These are phyloP conservation scores for Rugonectria rugulosa DNA, from an alignment of 2,329 filamentous ascomycete species.

Conservation along the genomic window DNA sequence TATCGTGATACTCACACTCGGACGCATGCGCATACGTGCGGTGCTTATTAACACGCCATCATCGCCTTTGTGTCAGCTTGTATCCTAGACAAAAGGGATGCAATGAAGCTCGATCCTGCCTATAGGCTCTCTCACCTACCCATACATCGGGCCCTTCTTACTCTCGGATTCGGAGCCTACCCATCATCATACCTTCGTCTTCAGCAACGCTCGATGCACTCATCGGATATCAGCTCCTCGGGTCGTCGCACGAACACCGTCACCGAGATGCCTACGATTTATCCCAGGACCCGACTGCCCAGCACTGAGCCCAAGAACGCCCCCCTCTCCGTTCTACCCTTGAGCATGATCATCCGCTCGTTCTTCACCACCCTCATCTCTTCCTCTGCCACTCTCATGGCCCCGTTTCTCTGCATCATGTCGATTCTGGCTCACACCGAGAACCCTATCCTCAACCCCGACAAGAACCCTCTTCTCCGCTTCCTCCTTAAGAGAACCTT, in stretches of 20 bases:
- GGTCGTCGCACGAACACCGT: conserved; percentile 47
- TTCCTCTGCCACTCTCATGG: conserved; percentile 72
- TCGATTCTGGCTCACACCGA: conserved; percentile 73
- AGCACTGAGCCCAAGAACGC: conserved; percentile 33
- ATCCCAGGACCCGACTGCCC: conserved; percentile 41
- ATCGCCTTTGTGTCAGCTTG: not conserved
- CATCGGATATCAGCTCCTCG: conserved; percentile 45
- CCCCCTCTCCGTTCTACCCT: conserved; percentile 71
- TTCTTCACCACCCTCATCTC: conserved; percentile 74
- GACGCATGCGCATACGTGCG: not conserved
- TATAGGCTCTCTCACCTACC: not conserved
- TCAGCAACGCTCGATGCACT: not conserved
- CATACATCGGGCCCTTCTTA: not conserved
- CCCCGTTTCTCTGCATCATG: conserved; percentile 74
- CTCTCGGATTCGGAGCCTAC: not conserved
- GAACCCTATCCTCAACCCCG: conserved; percentile 73
- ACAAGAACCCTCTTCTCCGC: conserved; percentile 75
- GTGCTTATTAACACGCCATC: not conserved
- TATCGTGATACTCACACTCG: not conserved
- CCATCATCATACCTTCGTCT: not conserved
- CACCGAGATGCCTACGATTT: conserved; percentile 41
- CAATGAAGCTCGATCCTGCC: not conserved
- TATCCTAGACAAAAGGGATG: not conserved
- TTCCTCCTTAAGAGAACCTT: conserved; percentile 81
- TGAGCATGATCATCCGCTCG: conserved; percentile 73